These are phyloP conservation scores for Cydonia oblonga DNA, from an alignment of 331 rosid species.

Conservation along the genomic window DNA sequence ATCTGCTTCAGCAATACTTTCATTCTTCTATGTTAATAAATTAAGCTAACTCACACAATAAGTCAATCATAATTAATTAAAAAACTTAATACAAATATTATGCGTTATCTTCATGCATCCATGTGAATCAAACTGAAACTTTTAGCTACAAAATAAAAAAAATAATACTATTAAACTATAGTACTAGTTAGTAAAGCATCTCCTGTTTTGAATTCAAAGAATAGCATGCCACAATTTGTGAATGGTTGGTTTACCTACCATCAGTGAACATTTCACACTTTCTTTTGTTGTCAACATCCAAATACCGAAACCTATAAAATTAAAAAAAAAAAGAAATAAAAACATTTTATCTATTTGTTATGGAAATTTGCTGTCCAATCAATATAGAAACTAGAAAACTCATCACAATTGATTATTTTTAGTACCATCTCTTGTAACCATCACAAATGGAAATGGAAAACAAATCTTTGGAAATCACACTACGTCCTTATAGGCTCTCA, in stretches of 20 bases:
- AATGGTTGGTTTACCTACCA: not conserved
- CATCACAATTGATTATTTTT: not conserved
- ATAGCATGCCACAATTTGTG: not conserved
- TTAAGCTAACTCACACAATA: not conserved
- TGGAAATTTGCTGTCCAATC: not conserved
- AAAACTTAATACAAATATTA: no score
- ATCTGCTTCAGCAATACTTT: no score
- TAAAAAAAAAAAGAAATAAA: no score
- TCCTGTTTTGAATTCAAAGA: not conserved
- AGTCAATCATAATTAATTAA: no score
- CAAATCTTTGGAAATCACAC: not conserved
- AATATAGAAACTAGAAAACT: not conserved
- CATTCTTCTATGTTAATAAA: no score
- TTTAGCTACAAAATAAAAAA: no score
- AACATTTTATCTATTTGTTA: not conserved
- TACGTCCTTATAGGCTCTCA: constrained; percentile 4
- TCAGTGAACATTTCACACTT: not conserved
- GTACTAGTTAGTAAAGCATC: not conserved
- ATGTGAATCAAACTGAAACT: no score
- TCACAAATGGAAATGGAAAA: not conserved
- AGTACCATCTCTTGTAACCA: not conserved
- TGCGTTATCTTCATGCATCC: not conserved
- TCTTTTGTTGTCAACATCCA: not conserved
- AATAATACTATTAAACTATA: no score
- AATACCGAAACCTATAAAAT: not conserved